Base-by-base conservation (phyloP, 2,329 filamentous ascomycete genomes). In the Colletotrichum lindemuthianum region DNA sequence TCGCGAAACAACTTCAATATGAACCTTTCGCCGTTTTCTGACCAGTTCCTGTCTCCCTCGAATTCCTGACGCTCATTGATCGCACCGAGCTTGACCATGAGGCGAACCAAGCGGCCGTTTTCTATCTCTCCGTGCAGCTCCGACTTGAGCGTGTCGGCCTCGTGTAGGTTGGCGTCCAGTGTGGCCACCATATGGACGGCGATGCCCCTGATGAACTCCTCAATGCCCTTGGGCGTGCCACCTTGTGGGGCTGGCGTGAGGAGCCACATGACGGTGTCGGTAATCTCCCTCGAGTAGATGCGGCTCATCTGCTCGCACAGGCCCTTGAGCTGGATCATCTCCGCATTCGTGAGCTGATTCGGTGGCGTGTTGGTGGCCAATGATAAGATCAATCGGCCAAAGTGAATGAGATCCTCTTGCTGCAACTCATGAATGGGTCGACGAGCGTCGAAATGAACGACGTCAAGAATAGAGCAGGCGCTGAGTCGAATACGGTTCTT, bases 1-100 rank as follows among this genome's bases (percentile, higher is more conserved):
- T 99, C 96, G 53, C 96, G 88, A 82, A 98, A 98, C 8, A 99
- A 85, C 78, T 97, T 97, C 68, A 99, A 83, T 74, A 92, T 91
- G 75, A 97, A 98, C 34, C 94, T 88, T 72, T 97, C 93, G 33
- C 95, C 95, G 51, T 92, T 96, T 76, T 98, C 95, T 5, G 93
- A 92, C 95, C 96, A 99, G 52, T 87, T 83, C 0, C 85, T 81
- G 66, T 94, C 91, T 44, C 89, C 88, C 57, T 92, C 91, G 67
- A 91, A 90, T 73, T 98, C 95, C 1, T 91, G 92, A 10, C 96
- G 88, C 76, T 99, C 96, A 72, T 96, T 96, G 74, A 99, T 88
- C 63, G 92, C 86, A 66, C 92, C 92, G 45, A 99, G 82, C 75
- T 99, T 99, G 74, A 85, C 78, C 72, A 93, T 83, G 63, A 97